Evolutionary conservation across 805 yeast genomes (phyloP), one percentile per base, ranked within the genome.

Genomic region (Ogataea chonburiensis): DNA sequence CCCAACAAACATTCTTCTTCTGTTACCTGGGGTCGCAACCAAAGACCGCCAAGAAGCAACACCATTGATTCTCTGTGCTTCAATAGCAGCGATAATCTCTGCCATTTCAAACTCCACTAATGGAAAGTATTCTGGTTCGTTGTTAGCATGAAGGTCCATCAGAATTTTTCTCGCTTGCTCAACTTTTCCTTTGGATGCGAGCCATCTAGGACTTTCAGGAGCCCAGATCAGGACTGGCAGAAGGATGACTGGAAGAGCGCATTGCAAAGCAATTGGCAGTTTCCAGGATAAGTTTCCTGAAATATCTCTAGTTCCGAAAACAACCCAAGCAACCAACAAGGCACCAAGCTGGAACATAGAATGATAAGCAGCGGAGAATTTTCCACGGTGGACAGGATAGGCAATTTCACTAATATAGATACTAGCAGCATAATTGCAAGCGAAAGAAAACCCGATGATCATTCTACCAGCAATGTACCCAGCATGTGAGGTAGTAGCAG

Each of bases 231-330:
- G 43, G 3, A 47, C 8, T 7, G 60, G 21, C 44, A 68, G 75
- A 14, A 67, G 11, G 4, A 70, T 15, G 4, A 79, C 72, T 39
- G 73, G 58, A 19, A 62, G 43, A 34, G 68, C 75, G 22, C 22
- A 19, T 56, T 75, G 81, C 17, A 74, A 41, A 38, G 64, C 66
- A 5, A 76, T 63, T 17, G 81, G 81, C 38, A 74, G 60, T 56
- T 75, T 67, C 81, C 81, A 75, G 21, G 67, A 54, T 64, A 67
- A 65, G 21, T 57, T 57, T 15, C 77, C 73, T 9, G 38, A 20
- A 17, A 64, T 43, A 19, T 53, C 45, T 41, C 63, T 56, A 11
- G 71, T 60, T 29, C 44, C 56, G 49, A 53, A 55, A 5, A 55
- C 46, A 22, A 65, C 64, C 63, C 69, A 63, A 15, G 73, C 64